Evolutionary conservation across 2,329 filamentous ascomycete genomes (phyloP).

Genomic region (Geosmithia putterillii): DNA sequence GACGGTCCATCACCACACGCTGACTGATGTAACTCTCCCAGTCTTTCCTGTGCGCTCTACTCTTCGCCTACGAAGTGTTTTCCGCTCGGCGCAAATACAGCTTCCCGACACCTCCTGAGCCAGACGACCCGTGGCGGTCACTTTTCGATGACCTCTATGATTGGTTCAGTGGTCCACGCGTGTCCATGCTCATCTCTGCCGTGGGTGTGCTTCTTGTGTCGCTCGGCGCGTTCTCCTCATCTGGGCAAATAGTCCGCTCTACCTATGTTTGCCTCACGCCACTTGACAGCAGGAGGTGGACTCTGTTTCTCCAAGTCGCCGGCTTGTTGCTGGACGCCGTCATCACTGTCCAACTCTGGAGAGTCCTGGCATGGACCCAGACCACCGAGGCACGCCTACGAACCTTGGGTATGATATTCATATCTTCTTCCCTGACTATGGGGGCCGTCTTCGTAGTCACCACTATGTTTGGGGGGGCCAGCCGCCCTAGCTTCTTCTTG

Average conservation of each 20-base stretch:
- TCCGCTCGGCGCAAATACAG: constrained; percentile 18
- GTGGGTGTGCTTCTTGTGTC: constrained; percentile 24
- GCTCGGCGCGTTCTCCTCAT: constrained; percentile 27
- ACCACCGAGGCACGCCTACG: constrained; percentile 33
- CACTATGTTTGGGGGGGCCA: constrained; percentile 13
- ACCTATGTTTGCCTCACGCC: constrained; percentile 37
- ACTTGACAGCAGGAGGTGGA: constrained; percentile 22
- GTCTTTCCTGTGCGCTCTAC: constrained; percentile 32
- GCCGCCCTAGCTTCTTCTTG: constrained; percentile 12
- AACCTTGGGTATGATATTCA: constrained; percentile 28
- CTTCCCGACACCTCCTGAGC: constrained; percentile 15
- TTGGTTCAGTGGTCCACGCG: constrained; percentile 31
- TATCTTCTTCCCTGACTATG: constrained; percentile 24
- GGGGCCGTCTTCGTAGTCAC: constrained; percentile 21
- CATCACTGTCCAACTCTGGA: constrained; percentile 36
- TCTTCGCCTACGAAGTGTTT: constrained; percentile 32
- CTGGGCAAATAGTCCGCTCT: constrained; percentile 26
- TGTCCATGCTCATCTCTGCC: constrained; percentile 20
- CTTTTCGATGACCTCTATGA: constrained; percentile 31
- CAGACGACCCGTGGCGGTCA: constrained; percentile 35
- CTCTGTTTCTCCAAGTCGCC: constrained; percentile 27
- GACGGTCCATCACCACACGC: neutral
- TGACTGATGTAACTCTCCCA: constrained; percentile 8
- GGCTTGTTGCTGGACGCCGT: constrained; percentile 32
- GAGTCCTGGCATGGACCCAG: constrained; percentile 36